These are phyloP conservation scores for Pleurotus eryngii DNA, from an alignment of 768 basidiomycete genomes.

Conservation along the genomic window DNA sequence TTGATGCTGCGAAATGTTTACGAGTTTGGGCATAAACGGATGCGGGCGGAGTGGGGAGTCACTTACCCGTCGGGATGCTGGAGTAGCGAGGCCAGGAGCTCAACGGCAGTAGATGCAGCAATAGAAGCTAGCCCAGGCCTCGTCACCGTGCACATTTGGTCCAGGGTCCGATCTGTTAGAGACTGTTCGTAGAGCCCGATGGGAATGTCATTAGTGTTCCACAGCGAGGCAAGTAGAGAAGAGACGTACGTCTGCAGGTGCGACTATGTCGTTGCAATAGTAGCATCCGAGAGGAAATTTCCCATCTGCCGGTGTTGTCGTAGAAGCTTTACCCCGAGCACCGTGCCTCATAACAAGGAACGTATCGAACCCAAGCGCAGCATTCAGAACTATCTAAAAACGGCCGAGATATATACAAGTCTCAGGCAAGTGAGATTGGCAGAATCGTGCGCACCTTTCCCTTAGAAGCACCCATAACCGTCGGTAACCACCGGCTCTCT, in stretches of 20 bases:
- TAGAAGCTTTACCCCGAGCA: constrained; percentile 40
- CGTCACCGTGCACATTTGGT: constrained; percentile 99
- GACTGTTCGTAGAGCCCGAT: constrained; percentile 22
- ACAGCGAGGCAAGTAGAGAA: constrained; percentile 17
- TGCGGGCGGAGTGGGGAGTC: neutral
- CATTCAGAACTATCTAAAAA: constrained; percentile 83
- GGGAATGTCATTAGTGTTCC: too few species aligned
- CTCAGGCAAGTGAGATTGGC: too few species aligned
- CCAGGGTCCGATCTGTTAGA: constrained; percentile 85
- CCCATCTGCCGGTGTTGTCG: constrained; percentile 17
- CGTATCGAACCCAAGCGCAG: constrained; percentile 92
- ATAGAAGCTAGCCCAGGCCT: constrained; percentile 92
- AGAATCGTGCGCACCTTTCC: constrained; percentile 57
- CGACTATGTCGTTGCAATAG: constrained; percentile 98
- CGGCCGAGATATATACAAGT: neutral
- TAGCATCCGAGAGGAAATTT: constrained; percentile 77
- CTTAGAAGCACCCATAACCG: constrained; percentile 79
- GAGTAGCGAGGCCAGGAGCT: constrained; percentile 81
- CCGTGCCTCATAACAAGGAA: constrained; percentile 98
- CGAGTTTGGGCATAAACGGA: too few species aligned
- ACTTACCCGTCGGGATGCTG: constrained; percentile 87
- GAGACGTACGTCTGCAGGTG: constrained; percentile 79
- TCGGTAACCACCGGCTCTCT: constrained; percentile 95
- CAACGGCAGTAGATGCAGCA: constrained; percentile 89
- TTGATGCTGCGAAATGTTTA: constrained; percentile 26